These are phyloP conservation scores for Phytophthora cryptogea DNA, from an alignment of 352 stramenopile genomes.

Conservation along the genomic window DNA sequence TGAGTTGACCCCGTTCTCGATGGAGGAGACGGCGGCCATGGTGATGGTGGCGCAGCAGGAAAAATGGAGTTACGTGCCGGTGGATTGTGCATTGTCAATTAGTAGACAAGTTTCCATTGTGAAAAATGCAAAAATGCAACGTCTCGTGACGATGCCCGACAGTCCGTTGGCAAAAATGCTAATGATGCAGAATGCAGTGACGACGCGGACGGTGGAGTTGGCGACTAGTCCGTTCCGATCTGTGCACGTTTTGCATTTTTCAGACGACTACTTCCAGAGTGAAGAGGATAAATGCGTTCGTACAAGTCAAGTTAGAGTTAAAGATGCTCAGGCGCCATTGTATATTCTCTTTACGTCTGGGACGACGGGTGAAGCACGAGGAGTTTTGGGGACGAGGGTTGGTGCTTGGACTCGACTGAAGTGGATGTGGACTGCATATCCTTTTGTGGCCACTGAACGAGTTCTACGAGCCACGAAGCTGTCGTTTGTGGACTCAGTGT, in stretches of 20 bases:
- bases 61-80: constrained; percentile 49
- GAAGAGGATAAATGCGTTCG: not conserved
- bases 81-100: constrained; percentile 44
- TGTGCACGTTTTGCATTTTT: constrained; percentile 27
- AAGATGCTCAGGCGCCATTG: constrained; percentile 24
- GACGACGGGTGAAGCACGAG: constrained; percentile 45
- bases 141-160: constrained; percentile 37
- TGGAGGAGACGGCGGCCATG: constrained; percentile 53
- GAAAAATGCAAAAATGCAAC: constrained; percentile 18
- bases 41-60: constrained; percentile 35
- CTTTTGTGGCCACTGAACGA: constrained; percentile 40
- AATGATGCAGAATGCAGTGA: not conserved
- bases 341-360: constrained; percentile 72
- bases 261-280: constrained; percentile 3
- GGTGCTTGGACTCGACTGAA: constrained; percentile 47
- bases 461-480: constrained; percentile 51
- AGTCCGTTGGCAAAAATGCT: constrained; percentile 32
- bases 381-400: constrained; percentile 50
- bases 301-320: not conserved
- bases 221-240: constrained; percentile 27
- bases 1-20: constrained; percentile 45
- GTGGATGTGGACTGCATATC: constrained; percentile 54
- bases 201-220: constrained; percentile 1
- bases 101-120: constrained; percentile 37
- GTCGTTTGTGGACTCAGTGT: constrained; percentile 59